Percentiles rank a stretch among this genome's conserved stretches.
phyloP scores from a whole-genome alignment of 2,329 filamentous ascomycete genomes.

The Colletotrichum graminicola region DNA sequence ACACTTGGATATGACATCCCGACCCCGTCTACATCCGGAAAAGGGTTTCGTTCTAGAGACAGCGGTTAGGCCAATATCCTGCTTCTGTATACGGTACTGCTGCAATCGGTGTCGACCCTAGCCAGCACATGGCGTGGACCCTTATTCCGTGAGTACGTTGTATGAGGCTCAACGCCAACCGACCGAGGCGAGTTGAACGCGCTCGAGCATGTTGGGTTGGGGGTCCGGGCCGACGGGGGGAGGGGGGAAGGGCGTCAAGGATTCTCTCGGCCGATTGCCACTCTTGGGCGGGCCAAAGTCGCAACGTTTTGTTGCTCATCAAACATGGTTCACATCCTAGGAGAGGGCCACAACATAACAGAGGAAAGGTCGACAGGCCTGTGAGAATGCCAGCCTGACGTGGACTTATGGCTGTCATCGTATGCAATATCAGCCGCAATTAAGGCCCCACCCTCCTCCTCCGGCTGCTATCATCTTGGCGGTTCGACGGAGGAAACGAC shows the following conservation, averaged over 20 bases:
- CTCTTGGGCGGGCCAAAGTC: slow-evolving; percentile 1
- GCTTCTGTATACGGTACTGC: not conserved
- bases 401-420: slow-evolving; percentile 1
- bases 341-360: not conserved
- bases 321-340: slow-evolving; percentile 5
- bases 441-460: slow-evolving; percentile 5
- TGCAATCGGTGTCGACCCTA: not conserved
- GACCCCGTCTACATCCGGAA: not conserved
- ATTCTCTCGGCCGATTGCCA: slow-evolving; percentile 36
- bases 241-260: slow-evolving; percentile 16
- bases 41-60: slow-evolving; percentile 14
- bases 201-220: slow-evolving; percentile 4
- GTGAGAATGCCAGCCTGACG: slow-evolving; percentile 8
- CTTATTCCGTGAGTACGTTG: not conserved
- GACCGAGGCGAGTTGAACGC: slow-evolving; percentile 19
- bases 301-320: slow-evolving; percentile 23
- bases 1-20: slow-evolving; percentile 4
- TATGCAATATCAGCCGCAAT: slow-evolving; percentile 20
- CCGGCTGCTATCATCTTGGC: slow-evolving; percentile 18
- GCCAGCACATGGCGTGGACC: slow-evolving; percentile 9
- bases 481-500: not conserved
- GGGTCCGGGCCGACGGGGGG: not conserved
- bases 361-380: not conserved
- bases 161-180: slow-evolving; percentile 25
- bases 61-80: not conserved